Conservation (phyloP, 805 yeast species). For the Teunomyces tritomae region DNA sequence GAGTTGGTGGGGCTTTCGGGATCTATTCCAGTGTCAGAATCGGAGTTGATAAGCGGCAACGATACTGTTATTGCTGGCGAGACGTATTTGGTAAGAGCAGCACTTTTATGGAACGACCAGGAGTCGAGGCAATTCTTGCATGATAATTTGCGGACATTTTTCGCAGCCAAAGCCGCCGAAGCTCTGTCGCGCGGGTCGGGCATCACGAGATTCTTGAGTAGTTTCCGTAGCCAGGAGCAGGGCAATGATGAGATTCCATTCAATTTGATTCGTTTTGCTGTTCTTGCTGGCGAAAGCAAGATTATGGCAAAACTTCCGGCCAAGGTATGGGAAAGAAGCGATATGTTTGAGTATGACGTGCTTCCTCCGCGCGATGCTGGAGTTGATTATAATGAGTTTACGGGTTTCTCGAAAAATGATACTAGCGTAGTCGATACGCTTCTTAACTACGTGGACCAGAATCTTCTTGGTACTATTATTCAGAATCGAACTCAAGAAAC, state of each 20-base stretch:
- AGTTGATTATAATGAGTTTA: slow-evolving; percentile 38
- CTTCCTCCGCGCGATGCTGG: slow-evolving; percentile 54
- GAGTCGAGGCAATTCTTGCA: slow-evolving; percentile 47
- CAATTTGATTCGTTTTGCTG: slow-evolving; percentile 64
- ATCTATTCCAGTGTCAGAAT: slow-evolving; percentile 22
- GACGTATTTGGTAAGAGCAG: slow-evolving; percentile 58
- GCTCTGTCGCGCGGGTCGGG: slow-evolving; percentile 7
- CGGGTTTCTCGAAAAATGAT: slow-evolving; percentile 19
- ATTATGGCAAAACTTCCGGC: slow-evolving; percentile 70
- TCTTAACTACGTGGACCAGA: slow-evolving; percentile 46
- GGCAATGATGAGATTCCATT: slow-evolving; percentile 44
- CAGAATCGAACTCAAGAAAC: slow-evolving; percentile 27
- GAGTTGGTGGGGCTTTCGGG: slow-evolving; percentile 43
- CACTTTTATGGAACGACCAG: slow-evolving; percentile 51
- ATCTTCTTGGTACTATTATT: slow-evolving; percentile 43
- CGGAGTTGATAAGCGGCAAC: slow-evolving; percentile 13
- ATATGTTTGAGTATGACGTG: slow-evolving; percentile 68
- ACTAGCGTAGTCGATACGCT: slow-evolving; percentile 27
- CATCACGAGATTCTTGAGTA: slow-evolving; percentile 13
- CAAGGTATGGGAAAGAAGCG: slow-evolving; percentile 57
- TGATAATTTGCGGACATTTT: slow-evolving; percentile 32
- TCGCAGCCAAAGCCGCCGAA: not conserved
- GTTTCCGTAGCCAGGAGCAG: slow-evolving; percentile 2
- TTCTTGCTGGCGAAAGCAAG: slow-evolving; percentile 67
- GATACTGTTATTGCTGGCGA: slow-evolving; percentile 46